Evolutionary conservation across 352 stramenopile species (phyloP).

Genomic region (Phytophthora europaea): DNA sequence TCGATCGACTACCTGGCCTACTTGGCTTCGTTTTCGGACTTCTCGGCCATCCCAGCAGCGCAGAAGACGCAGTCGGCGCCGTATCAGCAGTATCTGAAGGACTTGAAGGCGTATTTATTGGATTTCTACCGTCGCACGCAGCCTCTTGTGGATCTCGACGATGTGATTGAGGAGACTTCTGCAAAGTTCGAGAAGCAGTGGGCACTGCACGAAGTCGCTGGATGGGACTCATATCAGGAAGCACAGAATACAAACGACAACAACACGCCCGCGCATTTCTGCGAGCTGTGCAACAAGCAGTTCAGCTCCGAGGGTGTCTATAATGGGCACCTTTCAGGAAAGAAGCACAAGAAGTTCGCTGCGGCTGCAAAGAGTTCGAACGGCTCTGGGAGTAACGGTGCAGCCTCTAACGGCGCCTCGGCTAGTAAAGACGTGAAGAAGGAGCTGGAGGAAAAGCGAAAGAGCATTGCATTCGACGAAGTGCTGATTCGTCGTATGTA

Average conservation of each 20-base stretch:
- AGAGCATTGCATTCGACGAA: conserved; percentile 75
- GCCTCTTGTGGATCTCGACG: conserved; percentile 88
- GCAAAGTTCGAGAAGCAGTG: conserved; percentile 90
- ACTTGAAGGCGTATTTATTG: conserved; percentile 86
- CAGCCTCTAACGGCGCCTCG: conserved; percentile 10
- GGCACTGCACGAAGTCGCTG: conserved; percentile 63
- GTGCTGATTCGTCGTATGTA: conserved; percentile 77
- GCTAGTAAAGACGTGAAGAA: conserved; percentile 16
- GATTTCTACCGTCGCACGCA: conserved; percentile 91
- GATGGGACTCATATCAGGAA: conserved; percentile 53
- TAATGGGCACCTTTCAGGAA: conserved; percentile 78
- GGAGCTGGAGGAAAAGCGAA: conserved; percentile 42
- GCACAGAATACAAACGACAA: conserved; percentile 10
- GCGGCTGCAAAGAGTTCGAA: conserved; percentile 31
- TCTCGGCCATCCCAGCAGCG: conserved; percentile 59
- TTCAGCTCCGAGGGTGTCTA: conserved; percentile 81
- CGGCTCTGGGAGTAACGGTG: conserved; percentile 7
- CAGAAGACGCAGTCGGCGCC: conserved; percentile 68
- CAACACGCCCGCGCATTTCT: conserved; percentile 53
- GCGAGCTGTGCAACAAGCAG: conserved; percentile 73
- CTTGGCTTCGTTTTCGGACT: conserved; percentile 74
- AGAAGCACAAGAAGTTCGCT: conserved; percentile 80
- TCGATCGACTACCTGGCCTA: conserved; percentile 83
- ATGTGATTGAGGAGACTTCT: conserved; percentile 84
- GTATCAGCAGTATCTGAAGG: conserved; percentile 77